Evolutionary conservation across 306 rosid species (phyloP), one percentile per base, ranked within the genome.

Genomic region (Oxytropis ochrocephala): DNA sequence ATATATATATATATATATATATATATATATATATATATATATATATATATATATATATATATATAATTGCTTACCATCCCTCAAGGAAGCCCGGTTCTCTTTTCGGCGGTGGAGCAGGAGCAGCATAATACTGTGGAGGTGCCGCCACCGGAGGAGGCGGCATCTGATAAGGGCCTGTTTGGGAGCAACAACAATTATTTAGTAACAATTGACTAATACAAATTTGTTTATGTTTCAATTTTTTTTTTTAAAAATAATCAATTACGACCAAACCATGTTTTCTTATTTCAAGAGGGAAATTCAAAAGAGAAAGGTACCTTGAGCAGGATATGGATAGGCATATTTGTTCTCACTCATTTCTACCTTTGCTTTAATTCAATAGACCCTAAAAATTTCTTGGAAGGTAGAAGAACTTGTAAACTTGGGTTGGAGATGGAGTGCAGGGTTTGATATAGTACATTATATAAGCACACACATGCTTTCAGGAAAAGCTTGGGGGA

Each of bases 81-180:
- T 90, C 96, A 65, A 87, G 84, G 72, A 87, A 90, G 41, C 96
- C 87, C 0, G 72, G 77, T 67, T 84, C 42, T 82, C 78, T 73
- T 32, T 9, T 67, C 1, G 80, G 84, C 5, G 87, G 87, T 6
- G 79, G 79, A 1, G 86, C 89, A 7, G 84, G 79, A 56, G 88
- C 78, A 21, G 86, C 78, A 53, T 65, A 79, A 57, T 90, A 86
- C 48, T 83, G 93, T 0, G 91, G 94, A 2, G 96, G 91, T 13
- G 91, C 87, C 11, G 85, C 81, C 79, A 82, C 84, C 4, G 89
- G 90, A 13, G 89, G 90, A 13, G 88, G 88, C 0, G 91, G 94
- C 17, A 88, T 83, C 42, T 84, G 88, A 77, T 90, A 87, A 78
- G 79, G 67, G 44, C 85, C 93, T 87, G 70, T 9, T 5, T 8